Conservation (phyloP, 2,329 filamentous ascomycete species). For the Calonectria honghensis region DNA sequence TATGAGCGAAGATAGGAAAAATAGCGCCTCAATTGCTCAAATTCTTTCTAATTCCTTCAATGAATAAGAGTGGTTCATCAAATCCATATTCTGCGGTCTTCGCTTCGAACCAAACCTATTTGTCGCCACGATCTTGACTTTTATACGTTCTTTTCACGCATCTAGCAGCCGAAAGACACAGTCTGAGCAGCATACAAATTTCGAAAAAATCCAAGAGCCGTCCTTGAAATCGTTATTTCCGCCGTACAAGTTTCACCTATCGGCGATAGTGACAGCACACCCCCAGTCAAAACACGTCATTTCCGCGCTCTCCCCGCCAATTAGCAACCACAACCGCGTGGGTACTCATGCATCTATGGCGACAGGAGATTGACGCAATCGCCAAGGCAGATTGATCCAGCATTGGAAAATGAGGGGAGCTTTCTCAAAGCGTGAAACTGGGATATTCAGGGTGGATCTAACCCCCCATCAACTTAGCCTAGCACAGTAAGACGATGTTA, state of each 20-base stretch:
- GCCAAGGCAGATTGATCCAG: background rate
- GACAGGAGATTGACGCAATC: conserved; percentile 13
- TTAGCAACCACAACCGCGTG: background rate
- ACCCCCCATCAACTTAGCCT: background rate
- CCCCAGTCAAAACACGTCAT: conserved; percentile 10
- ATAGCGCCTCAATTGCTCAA: background rate
- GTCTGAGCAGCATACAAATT: background rate
- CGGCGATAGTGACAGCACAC: background rate
- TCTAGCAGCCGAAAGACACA: background rate
- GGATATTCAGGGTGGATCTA: background rate
- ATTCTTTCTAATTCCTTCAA: rapidly evolving
- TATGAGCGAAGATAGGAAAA: background rate
- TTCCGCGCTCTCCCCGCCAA: background rate
- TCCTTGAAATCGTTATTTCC: background rate
- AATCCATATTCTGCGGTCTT: background rate
- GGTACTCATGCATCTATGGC: background rate
- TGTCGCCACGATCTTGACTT: background rate
- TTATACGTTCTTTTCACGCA: background rate
- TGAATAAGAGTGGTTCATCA: background rate
- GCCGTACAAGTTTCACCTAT: background rate
- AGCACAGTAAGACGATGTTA: background rate
- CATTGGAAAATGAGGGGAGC: background rate
- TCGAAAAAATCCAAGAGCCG: background rate
- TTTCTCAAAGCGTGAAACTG: background rate
- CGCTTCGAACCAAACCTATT: background rate